Evolutionary conservation across 306 rosid genomes (phyloP).

Genomic region (Quercus rubra): DNA sequence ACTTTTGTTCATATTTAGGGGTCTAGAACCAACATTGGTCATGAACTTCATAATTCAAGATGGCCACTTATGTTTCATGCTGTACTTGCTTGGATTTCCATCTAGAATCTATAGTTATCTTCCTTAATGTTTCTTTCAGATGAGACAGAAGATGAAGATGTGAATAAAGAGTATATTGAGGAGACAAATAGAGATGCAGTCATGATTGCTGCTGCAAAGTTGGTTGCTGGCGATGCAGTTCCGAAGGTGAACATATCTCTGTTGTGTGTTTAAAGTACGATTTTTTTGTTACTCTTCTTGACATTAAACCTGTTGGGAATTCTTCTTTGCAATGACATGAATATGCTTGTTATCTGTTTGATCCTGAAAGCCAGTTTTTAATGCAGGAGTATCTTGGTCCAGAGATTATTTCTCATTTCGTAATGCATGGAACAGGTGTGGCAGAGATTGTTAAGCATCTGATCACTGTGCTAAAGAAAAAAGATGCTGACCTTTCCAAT

Average conservation of each 20-base stretch:
- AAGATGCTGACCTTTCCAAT: slow-evolving; percentile 46
- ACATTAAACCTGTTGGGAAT: neutral
- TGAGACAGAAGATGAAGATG: slow-evolving; percentile 79
- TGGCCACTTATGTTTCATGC: neutral
- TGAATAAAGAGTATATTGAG: slow-evolving; percentile 68
- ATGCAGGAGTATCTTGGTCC: slow-evolving; percentile 88
- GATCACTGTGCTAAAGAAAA: slow-evolving; percentile 65
- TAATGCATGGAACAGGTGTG: slow-evolving; percentile 74
- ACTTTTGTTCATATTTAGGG: slow-evolving; percentile 6
- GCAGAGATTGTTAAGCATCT: slow-evolving; percentile 73
- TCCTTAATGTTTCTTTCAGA: slow-evolving; percentile 40
- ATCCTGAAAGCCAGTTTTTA: slow-evolving; percentile 16
- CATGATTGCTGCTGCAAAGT: slow-evolving; percentile 76
- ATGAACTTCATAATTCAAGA: slow-evolving; percentile 13
- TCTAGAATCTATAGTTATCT: slow-evolving; percentile 12
- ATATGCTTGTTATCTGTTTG: neutral
- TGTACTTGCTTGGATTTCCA: slow-evolving; percentile 11
- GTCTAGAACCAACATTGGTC: slow-evolving; percentile 7
- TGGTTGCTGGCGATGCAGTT: slow-evolving; percentile 56
- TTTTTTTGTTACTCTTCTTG: neutral
- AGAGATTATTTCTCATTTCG: slow-evolving; percentile 76
- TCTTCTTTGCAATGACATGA: neutral
- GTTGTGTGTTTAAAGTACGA: neutral
- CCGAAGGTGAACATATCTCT: slow-evolving; percentile 53
- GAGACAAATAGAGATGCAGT: slow-evolving; percentile 72